Evolutionary conservation across 345 rosid species (phyloP), one percentile per base, ranked within the genome.

Genomic region (Turritis glabra): DNA sequence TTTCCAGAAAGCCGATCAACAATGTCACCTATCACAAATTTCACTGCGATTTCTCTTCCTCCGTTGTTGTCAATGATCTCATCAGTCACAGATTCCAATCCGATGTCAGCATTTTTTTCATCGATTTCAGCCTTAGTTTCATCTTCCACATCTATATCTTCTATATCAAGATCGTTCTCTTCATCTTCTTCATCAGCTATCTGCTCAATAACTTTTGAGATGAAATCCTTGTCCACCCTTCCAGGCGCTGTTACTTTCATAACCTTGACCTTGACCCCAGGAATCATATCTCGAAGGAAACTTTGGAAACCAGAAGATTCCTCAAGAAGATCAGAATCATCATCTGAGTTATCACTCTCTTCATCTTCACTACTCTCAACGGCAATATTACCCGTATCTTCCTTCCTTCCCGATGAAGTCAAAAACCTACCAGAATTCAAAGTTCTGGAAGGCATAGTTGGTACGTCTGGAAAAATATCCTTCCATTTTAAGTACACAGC

Each of bases 261-360:
- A 72, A 89, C 96, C 89, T 91, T 93, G 70, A 89, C 88, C 82
- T 85, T 85, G 37, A 84, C 89, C 29, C 91, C 96, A 73, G 97
- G 96, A 84, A 91, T 84, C 90, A 94, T 85, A 83, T 91, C 98
- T 61, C 75, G 82, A 77, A 91, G 82, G 47, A 94, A 81, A 78
- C 80, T 90, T 77, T 80, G 89, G 79, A 89, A 85, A 64, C 91
- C 87, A 82, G 92, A 82, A 50, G 87, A 74, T 64, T 87, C 92
- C 64, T 89, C 96, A 52, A 85, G 82, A 74, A 84, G 71, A 82
- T 88, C 94, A 82, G 94, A 84, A 53, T 79, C 81, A 75, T 90
- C 95, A 74, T 88, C 97, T 50, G 82, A 54, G 72, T 82, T 88
- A 43, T 73, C 81, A 77, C 87, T 90, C 61, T 84, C 90, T 35